Evolutionary conservation across 2,329 filamentous ascomycete genomes (phyloP), one percentile per base, ranked within the genome.

Genomic region (Ilyonectria destructans): DNA sequence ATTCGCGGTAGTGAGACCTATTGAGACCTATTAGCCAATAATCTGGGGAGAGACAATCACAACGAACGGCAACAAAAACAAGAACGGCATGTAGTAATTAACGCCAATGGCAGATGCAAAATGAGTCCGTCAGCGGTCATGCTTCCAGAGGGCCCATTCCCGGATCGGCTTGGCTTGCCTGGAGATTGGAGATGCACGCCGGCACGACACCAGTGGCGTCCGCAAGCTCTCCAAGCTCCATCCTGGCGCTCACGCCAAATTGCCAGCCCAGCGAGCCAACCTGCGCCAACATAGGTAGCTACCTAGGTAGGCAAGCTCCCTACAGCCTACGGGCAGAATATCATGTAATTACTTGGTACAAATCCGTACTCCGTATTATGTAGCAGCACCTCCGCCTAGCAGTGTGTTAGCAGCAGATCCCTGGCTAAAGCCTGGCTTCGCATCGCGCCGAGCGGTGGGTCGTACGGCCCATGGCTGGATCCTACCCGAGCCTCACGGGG

Each of bases 121-220:
- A 52, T 40, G 37, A 26, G 46, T 37, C 23, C 26, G 55, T 26
- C 55, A n/a, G 19, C 15, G 9, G 48, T 40, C 46, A 7, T 13
- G n/a, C 45, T 52, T 23, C 48, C 19, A 15, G 35, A 52, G 15
- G 15, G 40, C n/a, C 17, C 33, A 35, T 19, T 19, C 35, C 17
- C 29, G 33, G 63, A 52, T 45, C 17, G 40, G n/a, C 40, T n/a
- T 49, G 62, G 49, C 63, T 58, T 58, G 58, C 52, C 63, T 66
- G 58, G 63, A 66, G 58, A 66, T 66, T 66, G 52, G 57, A 66
- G 63, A 61, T 62, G 51, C 35, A 66, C 48, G 62, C 57, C 62
- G 51, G 23, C 51, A 48, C 31, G 31, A 49, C 63, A 55, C 55
- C 62, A 59, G 62, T 65, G 62, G 62, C 56, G 62, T 35, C 33